Percentiles rank a stretch among this genome's conserved stretches.
Conservation (phyloP, 129 eudicot species). For the Lactuca saligna region DNA sequence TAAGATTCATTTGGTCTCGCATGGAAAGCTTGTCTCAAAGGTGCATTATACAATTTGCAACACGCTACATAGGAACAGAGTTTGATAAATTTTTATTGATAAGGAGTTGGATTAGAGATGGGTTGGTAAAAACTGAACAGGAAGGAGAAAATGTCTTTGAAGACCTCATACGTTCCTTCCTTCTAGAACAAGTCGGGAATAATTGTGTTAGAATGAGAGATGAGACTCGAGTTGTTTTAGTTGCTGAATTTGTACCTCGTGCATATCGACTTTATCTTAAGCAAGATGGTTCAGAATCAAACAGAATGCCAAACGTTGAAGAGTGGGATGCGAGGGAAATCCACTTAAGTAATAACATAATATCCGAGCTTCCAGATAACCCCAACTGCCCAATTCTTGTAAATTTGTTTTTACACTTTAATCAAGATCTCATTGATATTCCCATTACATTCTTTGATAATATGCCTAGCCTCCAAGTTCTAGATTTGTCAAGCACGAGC, state of each 20-base stretch:
- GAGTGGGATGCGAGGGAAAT: constrained; percentile 18
- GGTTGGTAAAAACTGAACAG: neutral
- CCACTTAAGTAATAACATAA: constrained; percentile 10
- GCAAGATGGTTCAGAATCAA: constrained; percentile 14
- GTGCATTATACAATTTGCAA: constrained; percentile 12
- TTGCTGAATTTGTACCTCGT: neutral
- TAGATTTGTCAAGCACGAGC: constrained; percentile 36
- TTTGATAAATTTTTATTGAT: neutral
- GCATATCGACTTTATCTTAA: neutral
- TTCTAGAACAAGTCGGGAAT: constrained; percentile 1
- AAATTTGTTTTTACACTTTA: constrained; percentile 23
- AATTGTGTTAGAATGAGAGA: constrained; percentile 9
- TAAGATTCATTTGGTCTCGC: constrained; percentile 19
- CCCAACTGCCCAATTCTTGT: constrained; percentile 14
- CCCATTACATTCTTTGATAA: constrained; percentile 24
- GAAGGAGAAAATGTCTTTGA: constrained; percentile 2
- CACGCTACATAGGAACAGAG: neutral
- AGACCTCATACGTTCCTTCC: constrained; percentile 4
- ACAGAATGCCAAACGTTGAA: neutral
- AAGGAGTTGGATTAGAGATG: constrained; percentile 9
- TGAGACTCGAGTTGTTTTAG: constrained; percentile 13
- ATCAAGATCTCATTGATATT: constrained; percentile 16
- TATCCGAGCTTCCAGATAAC: constrained; percentile 23
- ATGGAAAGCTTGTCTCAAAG: constrained; percentile 1
- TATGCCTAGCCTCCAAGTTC: constrained; percentile 30